A percentile compares a stretch with the other conserved stretches of the same genome.
Evolutionary conservation across 2,329 filamentous ascomycete genomes (phyloP).

Genomic region (Ascochyta rabiei): DNA sequence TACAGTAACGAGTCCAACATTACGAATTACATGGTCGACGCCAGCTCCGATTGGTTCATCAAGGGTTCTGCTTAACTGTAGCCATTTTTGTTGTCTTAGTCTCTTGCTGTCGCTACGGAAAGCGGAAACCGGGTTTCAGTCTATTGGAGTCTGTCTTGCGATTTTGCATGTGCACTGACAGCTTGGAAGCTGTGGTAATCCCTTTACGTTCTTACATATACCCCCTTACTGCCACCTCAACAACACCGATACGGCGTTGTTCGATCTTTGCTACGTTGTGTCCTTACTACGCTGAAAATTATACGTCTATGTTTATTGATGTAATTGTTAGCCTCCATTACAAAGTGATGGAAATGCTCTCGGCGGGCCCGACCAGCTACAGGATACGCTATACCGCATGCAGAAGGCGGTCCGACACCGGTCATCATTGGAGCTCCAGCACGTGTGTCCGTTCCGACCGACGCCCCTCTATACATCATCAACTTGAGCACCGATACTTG

Average conservation of each 20-base stretch:
- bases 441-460: constrained; percentile 1
- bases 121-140: neutral
- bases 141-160: neutral
- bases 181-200: constrained; percentile 3
- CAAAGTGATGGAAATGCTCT: neutral
- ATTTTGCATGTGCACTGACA: constrained; percentile 2
- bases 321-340: neutral
- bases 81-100: neutral
- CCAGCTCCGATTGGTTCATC: constrained; percentile 74
- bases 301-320: neutral
- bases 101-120: neutral
- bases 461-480: neutral
- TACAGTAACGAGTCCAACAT: constrained; percentile 73
- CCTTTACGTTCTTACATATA: constrained; percentile 14
- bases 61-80: constrained; percentile 25
- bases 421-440: neutral
- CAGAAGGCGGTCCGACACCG: constrained; percentile 12
- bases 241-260: neutral
- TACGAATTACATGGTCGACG: constrained; percentile 77
- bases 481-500: constrained; percentile 4
- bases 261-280: neutral
- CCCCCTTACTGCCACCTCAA: constrained; percentile 12
- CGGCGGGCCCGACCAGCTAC: neutral
- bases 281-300: neutral
- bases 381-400: neutral